Evolutionary conservation across 768 basidiomycete species (phyloP).

Genomic region (Paxillus rubicundulus): DNA sequence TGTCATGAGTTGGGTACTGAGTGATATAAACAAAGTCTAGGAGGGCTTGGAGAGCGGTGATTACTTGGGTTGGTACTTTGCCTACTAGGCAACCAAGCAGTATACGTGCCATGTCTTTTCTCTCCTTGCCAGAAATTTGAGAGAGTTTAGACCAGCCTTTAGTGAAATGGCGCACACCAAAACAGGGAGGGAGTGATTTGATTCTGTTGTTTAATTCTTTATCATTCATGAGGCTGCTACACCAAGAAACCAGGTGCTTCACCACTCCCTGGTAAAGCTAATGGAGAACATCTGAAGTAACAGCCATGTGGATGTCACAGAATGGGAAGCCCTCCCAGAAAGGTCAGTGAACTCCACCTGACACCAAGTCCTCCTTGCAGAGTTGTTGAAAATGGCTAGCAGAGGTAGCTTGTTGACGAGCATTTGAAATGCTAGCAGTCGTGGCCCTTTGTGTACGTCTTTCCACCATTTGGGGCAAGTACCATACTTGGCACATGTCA

Average conservation of each 20-base stretch:
- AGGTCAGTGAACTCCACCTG: background rate
- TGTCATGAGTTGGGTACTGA: constrained; percentile 33
- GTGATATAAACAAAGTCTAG: constrained; percentile 40
- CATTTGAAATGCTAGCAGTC: no score
- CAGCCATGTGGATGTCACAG: constrained; percentile 18
- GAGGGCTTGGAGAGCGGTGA: constrained; percentile 31
- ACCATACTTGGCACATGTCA: background rate
- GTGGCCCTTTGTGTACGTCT: background rate
- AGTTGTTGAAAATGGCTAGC: background rate
- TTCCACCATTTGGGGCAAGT: background rate
- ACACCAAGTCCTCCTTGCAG: background rate
- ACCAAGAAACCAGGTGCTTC: constrained; percentile 28
- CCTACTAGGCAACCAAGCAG: constrained; percentile 30
- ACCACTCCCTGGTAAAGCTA: constrained; percentile 28
- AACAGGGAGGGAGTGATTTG: background rate
- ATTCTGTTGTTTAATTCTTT: constrained; percentile 8
- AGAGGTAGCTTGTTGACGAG: no score
- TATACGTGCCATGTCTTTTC: background rate
- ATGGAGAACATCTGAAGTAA: constrained; percentile 26
- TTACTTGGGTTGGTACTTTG: constrained; percentile 23
- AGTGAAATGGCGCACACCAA: constrained; percentile 1
- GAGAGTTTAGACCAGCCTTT: background rate
- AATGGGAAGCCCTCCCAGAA: constrained; percentile 27
- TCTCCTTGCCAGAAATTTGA: background rate
- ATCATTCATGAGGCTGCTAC: background rate